phyloP scores from a whole-genome alignment of 2,329 filamentous ascomycete species.

The Huntiella savannae region DNA sequence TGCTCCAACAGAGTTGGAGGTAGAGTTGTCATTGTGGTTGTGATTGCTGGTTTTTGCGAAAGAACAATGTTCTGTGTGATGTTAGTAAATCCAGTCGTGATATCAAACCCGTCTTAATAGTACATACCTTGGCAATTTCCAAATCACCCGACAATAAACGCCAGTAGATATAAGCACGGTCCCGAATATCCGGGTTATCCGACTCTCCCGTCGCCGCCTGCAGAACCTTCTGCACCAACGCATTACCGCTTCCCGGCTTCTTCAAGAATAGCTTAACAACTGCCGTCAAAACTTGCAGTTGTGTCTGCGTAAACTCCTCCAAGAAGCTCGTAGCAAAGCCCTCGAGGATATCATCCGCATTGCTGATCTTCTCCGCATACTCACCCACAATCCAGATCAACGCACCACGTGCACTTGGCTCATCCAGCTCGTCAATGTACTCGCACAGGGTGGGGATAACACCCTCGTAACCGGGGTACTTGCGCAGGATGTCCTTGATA shows the following conservation, averaged over 20 bases:
- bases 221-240: slow-evolving; percentile 81
- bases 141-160: slow-evolving; percentile 82
- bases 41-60: slow-evolving; percentile 84
- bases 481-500: slow-evolving; percentile 94
- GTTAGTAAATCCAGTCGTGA: not conserved
- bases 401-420: slow-evolving; percentile 74
- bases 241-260: slow-evolving; percentile 81
- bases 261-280: slow-evolving; percentile 96
- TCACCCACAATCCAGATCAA: slow-evolving; percentile 98
- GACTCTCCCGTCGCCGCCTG: slow-evolving; percentile 85
- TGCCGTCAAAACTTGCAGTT: slow-evolving; percentile 89
- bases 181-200: slow-evolving; percentile 93
- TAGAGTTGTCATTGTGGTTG: slow-evolving; percentile 80
- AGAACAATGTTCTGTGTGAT: slow-evolving; percentile 55
- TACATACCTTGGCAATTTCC: slow-evolving; percentile 60
- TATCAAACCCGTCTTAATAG: not conserved
- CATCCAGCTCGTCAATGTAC: slow-evolving; percentile 91
- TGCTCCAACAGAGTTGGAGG: slow-evolving; percentile 70
- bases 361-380: slow-evolving; percentile 97
- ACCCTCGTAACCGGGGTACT: slow-evolving; percentile 93
- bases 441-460: slow-evolving; percentile 94
- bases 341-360: slow-evolving; percentile 83
- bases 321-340: slow-evolving; percentile 87
- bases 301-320: slow-evolving; percentile 97
- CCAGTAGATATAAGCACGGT: slow-evolving; percentile 97